phyloP scores from a whole-genome alignment of 2,329 filamentous ascomycete species.

The Diaporthe batatas region DNA sequence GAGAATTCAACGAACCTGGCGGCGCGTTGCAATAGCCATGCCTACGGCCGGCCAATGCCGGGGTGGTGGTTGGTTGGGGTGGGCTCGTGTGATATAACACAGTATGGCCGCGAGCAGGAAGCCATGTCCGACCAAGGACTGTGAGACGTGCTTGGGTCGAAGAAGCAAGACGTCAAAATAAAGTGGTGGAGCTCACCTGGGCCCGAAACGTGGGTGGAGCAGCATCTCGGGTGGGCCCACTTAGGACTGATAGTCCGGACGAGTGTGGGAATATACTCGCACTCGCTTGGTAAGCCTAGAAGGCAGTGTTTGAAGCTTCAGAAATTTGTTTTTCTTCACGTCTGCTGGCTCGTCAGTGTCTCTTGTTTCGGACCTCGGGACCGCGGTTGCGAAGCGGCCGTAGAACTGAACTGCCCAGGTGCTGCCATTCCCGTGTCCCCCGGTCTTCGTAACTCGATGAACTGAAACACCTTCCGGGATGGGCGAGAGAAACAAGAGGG shows the following conservation, averaged over 20 bases:
- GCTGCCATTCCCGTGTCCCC: neutral
- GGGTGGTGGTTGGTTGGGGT: too few species aligned
- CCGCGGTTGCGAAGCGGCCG: neutral
- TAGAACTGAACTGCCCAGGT: neutral
- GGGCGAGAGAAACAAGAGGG: neutral
- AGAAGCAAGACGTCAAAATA: slow-evolving; percentile 35
- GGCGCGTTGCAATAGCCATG: neutral
- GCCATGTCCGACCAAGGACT: neutral
- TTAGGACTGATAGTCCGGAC: neutral
- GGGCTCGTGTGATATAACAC: neutral
- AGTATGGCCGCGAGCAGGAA: neutral
- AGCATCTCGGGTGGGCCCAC: slow-evolving; percentile 23
- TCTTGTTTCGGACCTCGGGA: neutral
- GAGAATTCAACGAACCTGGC: neutral
- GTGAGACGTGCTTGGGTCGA: neutral
- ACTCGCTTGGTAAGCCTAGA: neutral
- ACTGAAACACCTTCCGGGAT: neutral
- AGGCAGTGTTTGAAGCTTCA: too few species aligned
- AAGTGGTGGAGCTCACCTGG: slow-evolving; percentile 28
- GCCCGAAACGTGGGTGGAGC: slow-evolving; percentile 25
- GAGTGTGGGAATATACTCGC: neutral
- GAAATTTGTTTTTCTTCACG: neutral
- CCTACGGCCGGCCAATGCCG: neutral
- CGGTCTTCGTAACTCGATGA: neutral
- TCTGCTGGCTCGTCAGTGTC: neutral